Percentiles rank a stretch among this genome's conserved stretches.
Conservation (phyloP, 1,284 basidiomycete genomes). For the Ceratobasidium sp. region DNA sequence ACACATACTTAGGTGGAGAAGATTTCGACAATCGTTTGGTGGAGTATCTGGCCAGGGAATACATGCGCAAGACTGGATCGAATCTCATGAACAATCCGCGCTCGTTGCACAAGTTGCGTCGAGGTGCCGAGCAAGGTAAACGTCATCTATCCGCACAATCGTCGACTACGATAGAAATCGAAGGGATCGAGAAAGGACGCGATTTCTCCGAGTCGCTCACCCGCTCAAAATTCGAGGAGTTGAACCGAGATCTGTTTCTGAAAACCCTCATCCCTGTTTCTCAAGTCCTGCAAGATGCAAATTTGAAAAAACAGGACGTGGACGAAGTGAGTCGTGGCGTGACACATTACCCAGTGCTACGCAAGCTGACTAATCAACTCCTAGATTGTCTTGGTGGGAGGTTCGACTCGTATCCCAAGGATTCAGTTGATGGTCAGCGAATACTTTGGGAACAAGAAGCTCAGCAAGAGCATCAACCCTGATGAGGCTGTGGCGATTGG, state of each 20-base stretch:
- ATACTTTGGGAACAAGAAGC: constrained; percentile 66
- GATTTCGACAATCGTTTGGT: constrained; percentile 71
- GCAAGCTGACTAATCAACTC: constrained; percentile 61
- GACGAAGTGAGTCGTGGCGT: constrained; percentile 71
- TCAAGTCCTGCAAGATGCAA: constrained; percentile 73
- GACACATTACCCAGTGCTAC: constrained; percentile 55
- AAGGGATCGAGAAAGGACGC: constrained; percentile 70
- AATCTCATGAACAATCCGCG: constrained; percentile 67
- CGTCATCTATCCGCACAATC: constrained; percentile 69
- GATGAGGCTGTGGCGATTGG: constrained; percentile 99
- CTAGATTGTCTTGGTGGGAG: constrained; percentile 71
- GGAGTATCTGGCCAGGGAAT: constrained; percentile 65
- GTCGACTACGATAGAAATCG: constrained; percentile 70
- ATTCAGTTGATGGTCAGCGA: constrained; percentile 70
- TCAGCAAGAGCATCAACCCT: constrained; percentile 86
- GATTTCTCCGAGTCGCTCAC: constrained; percentile 70
- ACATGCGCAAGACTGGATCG: constrained; percentile 65
- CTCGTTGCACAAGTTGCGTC: neutral
- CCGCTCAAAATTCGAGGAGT: constrained; percentile 72
- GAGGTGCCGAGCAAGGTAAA: constrained; percentile 62
- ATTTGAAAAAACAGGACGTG: constrained; percentile 55
- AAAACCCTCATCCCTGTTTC: constrained; percentile 74
- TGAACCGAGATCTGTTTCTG: constrained; percentile 73
- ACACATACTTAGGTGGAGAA: constrained; percentile 72
- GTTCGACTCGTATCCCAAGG: constrained; percentile 72